Conservation (phyloP, 169 alveolate species). For the Plasmodium sp. region DNA sequence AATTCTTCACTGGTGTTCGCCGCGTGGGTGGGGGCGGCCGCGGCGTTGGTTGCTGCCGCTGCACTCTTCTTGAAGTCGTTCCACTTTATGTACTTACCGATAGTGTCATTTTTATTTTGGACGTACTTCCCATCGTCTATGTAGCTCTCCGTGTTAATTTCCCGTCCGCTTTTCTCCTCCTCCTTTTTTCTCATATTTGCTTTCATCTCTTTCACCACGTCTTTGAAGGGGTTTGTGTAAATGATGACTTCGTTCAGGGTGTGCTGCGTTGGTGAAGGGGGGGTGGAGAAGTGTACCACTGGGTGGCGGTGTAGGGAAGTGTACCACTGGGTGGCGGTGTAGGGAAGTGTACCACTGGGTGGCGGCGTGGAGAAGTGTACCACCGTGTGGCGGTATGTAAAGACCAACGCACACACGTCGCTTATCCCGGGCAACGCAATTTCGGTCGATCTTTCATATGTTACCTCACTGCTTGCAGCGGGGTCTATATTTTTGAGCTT, state of each 20-base stretch:
- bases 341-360: background rate
- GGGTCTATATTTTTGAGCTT: conserved; percentile 58
- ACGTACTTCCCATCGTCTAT: conserved; percentile 44
- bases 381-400: background rate
- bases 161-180: background rate
- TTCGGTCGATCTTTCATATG: background rate
- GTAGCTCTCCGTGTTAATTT: conserved; percentile 11
- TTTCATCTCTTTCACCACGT: conserved; percentile 57
- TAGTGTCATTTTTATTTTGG: conserved; percentile 55
- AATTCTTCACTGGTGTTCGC: conserved; percentile 2
- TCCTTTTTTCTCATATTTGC: conserved; percentile 30
- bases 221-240: conserved; percentile 71
- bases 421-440: background rate
- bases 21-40: background rate
- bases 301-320: background rate
- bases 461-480: conserved; percentile 8
- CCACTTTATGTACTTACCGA: conserved; percentile 71
- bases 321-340: background rate
- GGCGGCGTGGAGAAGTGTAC: background rate
- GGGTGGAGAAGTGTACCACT: background rate
- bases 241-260: conserved; percentile 43
- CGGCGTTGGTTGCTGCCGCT: background rate
- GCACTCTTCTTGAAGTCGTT: conserved; percentile 15
- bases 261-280: background rate
- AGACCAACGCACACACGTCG: background rate